Base-by-base conservation (phyloP, 2,329 filamentous ascomycete genomes). In the Verticillium zaregamsianum region DNA sequence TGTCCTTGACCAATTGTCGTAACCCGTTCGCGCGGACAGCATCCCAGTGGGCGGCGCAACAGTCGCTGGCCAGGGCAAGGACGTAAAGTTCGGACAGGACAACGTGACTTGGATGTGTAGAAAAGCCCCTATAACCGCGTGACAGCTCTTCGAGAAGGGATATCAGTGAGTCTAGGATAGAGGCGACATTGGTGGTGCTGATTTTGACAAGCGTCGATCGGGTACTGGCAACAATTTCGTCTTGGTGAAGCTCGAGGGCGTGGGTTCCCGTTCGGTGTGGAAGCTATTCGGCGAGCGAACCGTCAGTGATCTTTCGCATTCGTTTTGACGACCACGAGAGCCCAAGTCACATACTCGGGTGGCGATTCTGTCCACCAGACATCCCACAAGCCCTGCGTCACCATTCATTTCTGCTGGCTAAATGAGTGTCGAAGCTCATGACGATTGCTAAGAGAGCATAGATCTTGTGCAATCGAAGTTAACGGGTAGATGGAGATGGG, bases 41-140 rank as follows among this genome's bases (percentile, higher is more conserved):
- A 32, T 80, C 74, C 86, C 86, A 89, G 69, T 87, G 82, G 59
- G 82, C 81, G 58, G 82, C 80, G 67, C 86, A 90, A 70, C 87
- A 90, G 68, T 90, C 86, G 69, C 86, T 85, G 39, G 87, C 79
- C 52, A 90, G 76, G 57, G 83, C 80, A 58, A 90, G 73, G n/a
- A 89, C 76, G 67, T 87, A 90, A 57, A 87, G 76, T 71, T 90
- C 87, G 20, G 88, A 89, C 56, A 85, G 79, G 35, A 89, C 75
- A 59, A 90, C 79, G 68, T 88, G 84, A 40, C 79, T 75, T 2
- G 86, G 86, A 67, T 87, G 86, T 25, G 77, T 74, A 55, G 79
- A 73, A 60, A 84, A 75, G 57, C 69, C 73, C 64, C 80, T 80
- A 69, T 85, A 86, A 3, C 84, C 82, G 58, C 81, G 81, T 32